phyloP scores from a whole-genome alignment of 2,329 filamentous ascomycete species.

The Colletotrichum sansevieriae region DNA sequence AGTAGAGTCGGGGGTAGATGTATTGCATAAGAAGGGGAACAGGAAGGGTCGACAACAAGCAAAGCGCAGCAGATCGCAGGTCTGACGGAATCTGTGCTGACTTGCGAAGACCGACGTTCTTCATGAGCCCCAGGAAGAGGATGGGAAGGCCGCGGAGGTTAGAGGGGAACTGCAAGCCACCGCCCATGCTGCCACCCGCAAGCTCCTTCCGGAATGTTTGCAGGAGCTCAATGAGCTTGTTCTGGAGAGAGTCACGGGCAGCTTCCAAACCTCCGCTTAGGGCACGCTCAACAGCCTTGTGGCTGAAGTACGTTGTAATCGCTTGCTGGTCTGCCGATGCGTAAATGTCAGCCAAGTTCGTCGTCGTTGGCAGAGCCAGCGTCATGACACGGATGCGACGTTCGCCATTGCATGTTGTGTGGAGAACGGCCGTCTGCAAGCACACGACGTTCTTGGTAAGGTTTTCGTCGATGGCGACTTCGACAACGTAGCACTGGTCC shows the following conservation, averaged over 20 bases:
- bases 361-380: slow-evolving; percentile 90
- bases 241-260: slow-evolving; percentile 89
- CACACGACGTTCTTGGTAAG: slow-evolving; percentile 92
- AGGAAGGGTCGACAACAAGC: slow-evolving; percentile 92
- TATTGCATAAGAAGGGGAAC: slow-evolving; percentile 92
- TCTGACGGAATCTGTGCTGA: slow-evolving; percentile 95
- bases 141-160: slow-evolving; percentile 91
- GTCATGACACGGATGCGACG: slow-evolving; percentile 95
- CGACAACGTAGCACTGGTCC: slow-evolving; percentile 97
- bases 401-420: slow-evolving; percentile 98
- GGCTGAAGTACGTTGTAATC: slow-evolving; percentile 93
- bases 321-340: slow-evolving; percentile 95
- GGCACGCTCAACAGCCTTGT: slow-evolving; percentile 95
- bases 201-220: slow-evolving; percentile 98
- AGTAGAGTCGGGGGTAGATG: slow-evolving; percentile 89
- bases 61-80: slow-evolving; percentile 91
- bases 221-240: slow-evolving; percentile 91
- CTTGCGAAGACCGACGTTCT: slow-evolving; percentile 93
- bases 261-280: slow-evolving; percentile 89
- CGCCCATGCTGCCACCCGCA: slow-evolving; percentile 94
- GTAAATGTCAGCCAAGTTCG: slow-evolving; percentile 90
- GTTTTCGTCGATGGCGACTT: slow-evolving; percentile 97
- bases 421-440: slow-evolving; percentile 92
- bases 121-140: slow-evolving; percentile 93
- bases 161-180: slow-evolving; percentile 92